phyloP scores from a whole-genome alignment of 345 rosid species.

The Carallia brachiata region DNA sequence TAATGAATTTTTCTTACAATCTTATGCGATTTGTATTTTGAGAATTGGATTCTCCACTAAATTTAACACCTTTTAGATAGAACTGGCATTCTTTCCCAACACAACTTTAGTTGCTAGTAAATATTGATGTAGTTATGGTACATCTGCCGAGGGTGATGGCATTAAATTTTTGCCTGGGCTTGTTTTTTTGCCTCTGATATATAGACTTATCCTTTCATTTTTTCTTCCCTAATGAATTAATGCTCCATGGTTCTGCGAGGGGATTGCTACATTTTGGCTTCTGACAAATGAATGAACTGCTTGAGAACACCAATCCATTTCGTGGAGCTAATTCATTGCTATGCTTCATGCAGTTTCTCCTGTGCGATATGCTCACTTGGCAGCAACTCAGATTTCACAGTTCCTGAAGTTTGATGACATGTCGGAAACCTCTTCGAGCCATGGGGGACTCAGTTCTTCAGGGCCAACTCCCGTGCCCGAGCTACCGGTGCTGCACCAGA shows the following conservation, averaged over 20 bases:
- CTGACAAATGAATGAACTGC: not conserved
- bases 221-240: not conserved
- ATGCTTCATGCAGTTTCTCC: slow-evolving; percentile 23
- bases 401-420: slow-evolving; percentile 31
- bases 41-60: not conserved
- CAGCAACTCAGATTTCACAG: slow-evolving; percentile 21
- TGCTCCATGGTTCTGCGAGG: not conserved
- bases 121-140: not conserved
- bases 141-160: not conserved
- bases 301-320: not conserved
- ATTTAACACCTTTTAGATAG: not conserved
- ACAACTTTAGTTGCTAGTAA: not conserved
- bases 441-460: slow-evolving; percentile 16
- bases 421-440: slow-evolving; percentile 28
- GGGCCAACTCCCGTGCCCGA: slow-evolving; percentile 24
- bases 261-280: not conserved
- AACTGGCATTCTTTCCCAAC: not conserved
- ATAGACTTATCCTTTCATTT: not conserved
- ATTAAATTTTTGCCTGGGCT: not conserved
- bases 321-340: not conserved
- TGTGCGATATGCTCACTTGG: slow-evolving; percentile 26
- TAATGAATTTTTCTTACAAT: slow-evolving; percentile 3
- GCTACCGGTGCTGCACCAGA: slow-evolving; percentile 23
- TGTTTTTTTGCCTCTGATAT: not conserved
- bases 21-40: not conserved